phyloP scores from a whole-genome alignment of 164 flowering plant genomes.

The Sedum album region DNA sequence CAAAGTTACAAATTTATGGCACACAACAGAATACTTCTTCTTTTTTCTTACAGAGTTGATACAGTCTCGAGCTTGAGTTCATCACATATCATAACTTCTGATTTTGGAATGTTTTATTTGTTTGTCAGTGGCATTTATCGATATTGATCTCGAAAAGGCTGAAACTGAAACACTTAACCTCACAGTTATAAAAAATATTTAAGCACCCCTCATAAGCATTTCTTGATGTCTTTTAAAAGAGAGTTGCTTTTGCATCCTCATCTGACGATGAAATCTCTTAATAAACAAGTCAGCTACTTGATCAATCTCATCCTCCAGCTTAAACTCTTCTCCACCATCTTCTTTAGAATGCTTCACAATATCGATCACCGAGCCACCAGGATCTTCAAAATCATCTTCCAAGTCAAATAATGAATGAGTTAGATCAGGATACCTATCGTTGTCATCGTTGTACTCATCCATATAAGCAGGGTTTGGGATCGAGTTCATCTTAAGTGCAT shows the following conservation, averaged over 20 bases:
- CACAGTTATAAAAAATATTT: neutral
- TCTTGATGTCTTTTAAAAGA: slow-evolving; percentile 21
- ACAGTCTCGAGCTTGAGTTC: too few species aligned
- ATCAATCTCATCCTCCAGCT: slow-evolving; percentile 36
- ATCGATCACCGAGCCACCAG: slow-evolving; percentile 27
- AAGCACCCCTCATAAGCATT: slow-evolving; percentile 12
- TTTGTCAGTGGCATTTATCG: neutral
- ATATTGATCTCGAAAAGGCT: neutral
- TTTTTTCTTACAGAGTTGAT: too few species aligned
- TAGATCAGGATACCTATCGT: slow-evolving; percentile 22
- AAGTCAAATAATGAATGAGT: slow-evolving; percentile 22
- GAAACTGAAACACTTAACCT: neutral
- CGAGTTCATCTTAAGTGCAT: slow-evolving; percentile 7
- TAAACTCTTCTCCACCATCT: slow-evolving; percentile 25
- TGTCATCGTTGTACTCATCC: neutral
- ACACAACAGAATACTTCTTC: too few species aligned
- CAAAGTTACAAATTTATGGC: too few species aligned
- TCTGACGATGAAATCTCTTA: slow-evolving; percentile 27
- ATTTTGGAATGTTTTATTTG: neutral
- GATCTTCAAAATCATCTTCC: slow-evolving; percentile 10
- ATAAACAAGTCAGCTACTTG: slow-evolving; percentile 36
- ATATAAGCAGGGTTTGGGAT: neutral
- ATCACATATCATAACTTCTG: too few species aligned
- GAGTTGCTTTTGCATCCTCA: slow-evolving; percentile 30
- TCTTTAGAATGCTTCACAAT: slow-evolving; percentile 26